Base-by-base conservation (phyloP, 305 asterid genomes). In the Fraxinus nigra region DNA sequence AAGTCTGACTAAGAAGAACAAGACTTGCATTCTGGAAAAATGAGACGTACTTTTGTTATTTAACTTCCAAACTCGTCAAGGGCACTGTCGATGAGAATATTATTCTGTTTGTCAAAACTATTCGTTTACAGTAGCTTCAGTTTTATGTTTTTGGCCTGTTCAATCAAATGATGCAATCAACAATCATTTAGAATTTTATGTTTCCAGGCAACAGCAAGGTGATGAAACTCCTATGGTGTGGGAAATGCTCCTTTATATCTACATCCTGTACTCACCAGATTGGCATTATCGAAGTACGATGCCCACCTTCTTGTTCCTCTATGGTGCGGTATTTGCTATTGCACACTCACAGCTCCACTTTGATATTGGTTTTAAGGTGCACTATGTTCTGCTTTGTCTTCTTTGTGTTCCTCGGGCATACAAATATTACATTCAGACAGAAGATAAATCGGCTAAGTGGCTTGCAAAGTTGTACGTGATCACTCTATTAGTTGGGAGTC, bases 161-260 rank as follows among this genome's bases (percentile, higher is more conserved):
- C 61, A 7, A 34, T 72, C n/a, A 77, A 77, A 75, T 72, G 30
- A 8, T 80, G 72, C 75, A 76, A 24, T 20, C 81, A 65, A 72
- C 70, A 33, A 14, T 77, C 43, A 38, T 73, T 77, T 72, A 32
- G 78, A 79, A 77, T 86, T 56, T 70, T 54, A 35, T 63, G 84
- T 85, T 82, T 78, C 88, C 72, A 94, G 97, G 94, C 97, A 93
- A 87, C 98, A 94, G 82, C 98, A 90, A 85, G 96, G 95, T 28
- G 98, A 94, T 76, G 98, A 94, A 89, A 94, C 97, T 3, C 98
- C 98, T 38, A 94, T 94, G 98, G 97, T 94, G 80, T 94, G 98
- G 98, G 98, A 94, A 89, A 94, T 92, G 98, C 97, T 94, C 79
- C 93, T 94, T 14, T 94, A 93, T 73, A 90, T 94, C 63, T 94